These are phyloP conservation scores for Termitomyces sp. DNA, from an alignment of 768 basidiomycete genomes.

Conservation along the genomic window DNA sequence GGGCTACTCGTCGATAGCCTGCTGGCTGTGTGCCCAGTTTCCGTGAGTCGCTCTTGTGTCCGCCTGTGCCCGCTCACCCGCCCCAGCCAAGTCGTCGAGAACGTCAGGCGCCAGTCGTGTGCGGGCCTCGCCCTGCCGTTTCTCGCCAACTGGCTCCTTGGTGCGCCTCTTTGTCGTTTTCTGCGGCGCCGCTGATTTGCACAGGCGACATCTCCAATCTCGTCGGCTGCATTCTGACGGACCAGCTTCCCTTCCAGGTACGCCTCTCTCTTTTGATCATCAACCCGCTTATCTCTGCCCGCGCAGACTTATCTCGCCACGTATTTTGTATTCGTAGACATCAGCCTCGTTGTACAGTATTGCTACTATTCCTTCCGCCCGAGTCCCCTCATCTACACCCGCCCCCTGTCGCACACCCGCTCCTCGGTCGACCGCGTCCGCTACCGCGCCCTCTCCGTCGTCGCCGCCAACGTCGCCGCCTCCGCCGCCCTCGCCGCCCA, in stretches of 20 bases:
- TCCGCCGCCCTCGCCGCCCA: slow-evolving; percentile 67
- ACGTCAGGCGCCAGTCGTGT: slow-evolving; percentile 66
- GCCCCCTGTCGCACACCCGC: slow-evolving; percentile 34
- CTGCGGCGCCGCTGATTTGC: neutral
- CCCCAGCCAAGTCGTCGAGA: slow-evolving; percentile 78
- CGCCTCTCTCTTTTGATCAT: neutral
- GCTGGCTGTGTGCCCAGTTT: slow-evolving; percentile 85
- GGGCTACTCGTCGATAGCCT: slow-evolving; percentile 66
- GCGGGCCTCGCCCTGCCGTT: slow-evolving; percentile 93
- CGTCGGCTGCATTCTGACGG: slow-evolving; percentile 84
- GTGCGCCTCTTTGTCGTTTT: slow-evolving; percentile 35
- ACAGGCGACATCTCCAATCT: slow-evolving; percentile 91
- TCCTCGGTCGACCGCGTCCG: slow-evolving; percentile 50
- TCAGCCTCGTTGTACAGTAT: slow-evolving; percentile 71
- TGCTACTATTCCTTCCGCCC: slow-evolving; percentile 58
- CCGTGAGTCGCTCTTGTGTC: slow-evolving; percentile 50
- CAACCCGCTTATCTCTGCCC: neutral
- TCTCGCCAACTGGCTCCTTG: slow-evolving; percentile 87
- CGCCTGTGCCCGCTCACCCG: neutral
- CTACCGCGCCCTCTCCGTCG: slow-evolving; percentile 63
- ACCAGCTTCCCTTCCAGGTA: slow-evolving; percentile 94
- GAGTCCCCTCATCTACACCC: slow-evolving; percentile 23
- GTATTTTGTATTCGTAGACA: slow-evolving; percentile 87
- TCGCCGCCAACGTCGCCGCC: slow-evolving; percentile 67
- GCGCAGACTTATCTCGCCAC: slow-evolving; percentile 79